Percentiles rank a stretch among this genome's conserved stretches.
These are phyloP conservation scores for Ophiognomonia clavigignenti-juglandacearum DNA, from an alignment of 2,329 filamentous ascomycete species.

Conservation along the genomic window DNA sequence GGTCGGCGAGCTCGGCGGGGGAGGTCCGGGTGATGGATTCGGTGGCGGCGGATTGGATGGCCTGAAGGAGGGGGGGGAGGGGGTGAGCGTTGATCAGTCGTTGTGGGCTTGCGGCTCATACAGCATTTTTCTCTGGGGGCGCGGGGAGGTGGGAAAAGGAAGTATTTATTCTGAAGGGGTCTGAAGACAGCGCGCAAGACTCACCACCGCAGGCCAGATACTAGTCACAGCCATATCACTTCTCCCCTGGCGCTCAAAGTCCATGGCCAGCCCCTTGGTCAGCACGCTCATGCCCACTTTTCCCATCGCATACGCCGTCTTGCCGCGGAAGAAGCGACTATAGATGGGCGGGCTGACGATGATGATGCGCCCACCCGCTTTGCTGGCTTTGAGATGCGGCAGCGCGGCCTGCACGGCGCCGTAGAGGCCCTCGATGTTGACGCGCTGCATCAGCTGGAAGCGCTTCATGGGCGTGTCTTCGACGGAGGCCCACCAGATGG, in stretches of 20 bases:
- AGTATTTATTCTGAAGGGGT: too few relatives aligned
- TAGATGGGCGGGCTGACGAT: slow-evolving; percentile 84
- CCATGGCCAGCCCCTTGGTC: slow-evolving; percentile 78
- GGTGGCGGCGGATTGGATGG: slow-evolving; percentile 74
- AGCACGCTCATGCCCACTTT: slow-evolving; percentile 81
- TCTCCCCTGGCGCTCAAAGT: slow-evolving; percentile 63
- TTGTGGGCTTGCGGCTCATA: too few relatives aligned
- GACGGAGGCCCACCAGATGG: slow-evolving; percentile 79
- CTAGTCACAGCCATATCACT: slow-evolving; percentile 58
- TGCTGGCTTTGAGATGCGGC: slow-evolving; percentile 55
- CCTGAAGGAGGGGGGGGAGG: slow-evolving; percentile 24
- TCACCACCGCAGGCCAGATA: slow-evolving; percentile 74
- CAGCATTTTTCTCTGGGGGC: too few relatives aligned
- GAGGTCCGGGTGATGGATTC: slow-evolving; percentile 41
- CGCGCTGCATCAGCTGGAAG: slow-evolving; percentile 73
- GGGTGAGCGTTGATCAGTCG: too few relatives aligned
- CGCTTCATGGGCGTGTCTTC: slow-evolving; percentile 67
- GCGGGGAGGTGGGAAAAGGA: too few relatives aligned
- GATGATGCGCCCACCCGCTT: slow-evolving; percentile 58
- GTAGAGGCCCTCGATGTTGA: slow-evolving; percentile 75
- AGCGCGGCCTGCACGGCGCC: slow-evolving; percentile 63
- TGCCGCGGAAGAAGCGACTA: slow-evolving; percentile 77
- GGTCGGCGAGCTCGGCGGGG: slow-evolving; percentile 45
- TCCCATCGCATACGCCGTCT: slow-evolving; percentile 75
- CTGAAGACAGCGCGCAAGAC: too few relatives aligned